Base-by-base conservation (phyloP, 2,329 filamentous ascomycete genomes). In the Nemania sp. region DNA sequence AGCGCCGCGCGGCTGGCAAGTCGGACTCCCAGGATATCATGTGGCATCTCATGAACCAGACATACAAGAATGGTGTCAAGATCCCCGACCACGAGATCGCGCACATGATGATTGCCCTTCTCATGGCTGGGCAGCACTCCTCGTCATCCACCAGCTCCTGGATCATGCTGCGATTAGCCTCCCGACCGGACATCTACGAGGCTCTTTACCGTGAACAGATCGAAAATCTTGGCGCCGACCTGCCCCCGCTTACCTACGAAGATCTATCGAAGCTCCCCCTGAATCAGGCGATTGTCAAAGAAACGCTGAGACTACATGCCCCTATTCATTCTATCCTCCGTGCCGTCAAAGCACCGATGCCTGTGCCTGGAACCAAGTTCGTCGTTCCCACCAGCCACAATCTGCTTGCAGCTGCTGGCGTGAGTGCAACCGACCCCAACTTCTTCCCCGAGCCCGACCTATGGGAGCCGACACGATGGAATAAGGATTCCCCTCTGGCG, bases 321-420 rank as follows among this genome's bases (percentile, higher is more conserved):
- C 93, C 93, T 1, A 97, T 98, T 71, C 93, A 97, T 83, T 95
- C 91, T 52, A 96, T 98, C 72, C 86, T 98, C 83, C 91, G 93
- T 70, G 90, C 91, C 69, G 94, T 97, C 75, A 97, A 94, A 80
- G 86, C 87, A 67, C 92, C 93, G 60, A 91, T 97, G 85, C 84
- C 87, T 11, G 85, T 97, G 25, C 87, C 92, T 32, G 90, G 90
- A 66, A 96, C 91, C 43, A 89, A 89, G 68, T 96, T 89, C 72
- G 86, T 91, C 58, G 87, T 98, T 66, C 93, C 94, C 7, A 86
- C 90, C 4, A 86, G 84, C 46, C 92, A 96, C 79, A 87, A 85
- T 39, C 86, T 98, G 46, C 87, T 98, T 66, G 88, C 93, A 40
- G 91, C 93, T 1, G 92, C 93, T 1, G 92, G 92, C 66, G 90